These are phyloP conservation scores for Trichoderma koningii DNA, from an alignment of 2,329 filamentous ascomycete species.

Conservation along the genomic window DNA sequence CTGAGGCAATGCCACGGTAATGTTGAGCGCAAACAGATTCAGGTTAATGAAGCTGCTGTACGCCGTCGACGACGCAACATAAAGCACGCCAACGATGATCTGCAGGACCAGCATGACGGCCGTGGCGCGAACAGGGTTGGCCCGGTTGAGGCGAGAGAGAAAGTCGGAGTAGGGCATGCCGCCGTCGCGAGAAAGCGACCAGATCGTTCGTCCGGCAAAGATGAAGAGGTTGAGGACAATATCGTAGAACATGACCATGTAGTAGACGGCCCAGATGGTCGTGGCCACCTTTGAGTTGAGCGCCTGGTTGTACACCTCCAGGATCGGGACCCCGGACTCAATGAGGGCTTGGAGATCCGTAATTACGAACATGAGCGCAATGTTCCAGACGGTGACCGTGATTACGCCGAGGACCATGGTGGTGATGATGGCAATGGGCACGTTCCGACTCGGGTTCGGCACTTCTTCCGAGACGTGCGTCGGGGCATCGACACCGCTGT, in stretches of 20 bases:
- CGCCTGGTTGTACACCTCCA: slow-evolving; percentile 35
- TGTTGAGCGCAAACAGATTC: slow-evolving; percentile 34
- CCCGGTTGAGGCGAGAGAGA: slow-evolving; percentile 31
- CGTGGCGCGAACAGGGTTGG: slow-evolving; percentile 33
- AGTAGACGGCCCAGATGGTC: slow-evolving; percentile 34
- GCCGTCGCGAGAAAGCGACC: slow-evolving; percentile 35
- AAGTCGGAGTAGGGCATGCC: slow-evolving; percentile 33
- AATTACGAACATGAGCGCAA: slow-evolving; percentile 34
- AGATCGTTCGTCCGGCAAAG: slow-evolving; percentile 34
- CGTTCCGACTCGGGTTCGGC: slow-evolving; percentile 34
- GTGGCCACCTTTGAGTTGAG: slow-evolving; percentile 33
- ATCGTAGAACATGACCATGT: slow-evolving; percentile 36
- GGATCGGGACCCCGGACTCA: slow-evolving; percentile 32
- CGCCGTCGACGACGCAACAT: slow-evolving; percentile 33
- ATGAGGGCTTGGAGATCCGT: slow-evolving; percentile 34
- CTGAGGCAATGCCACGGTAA: slow-evolving; percentile 33
- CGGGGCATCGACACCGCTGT: slow-evolving; percentile 31
- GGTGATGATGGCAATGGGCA: slow-evolving; percentile 34
- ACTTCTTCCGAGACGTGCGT: slow-evolving; percentile 35
- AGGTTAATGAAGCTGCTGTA: slow-evolving; percentile 35
- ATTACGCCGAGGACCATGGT: slow-evolving; percentile 32
- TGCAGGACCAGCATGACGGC: slow-evolving; percentile 37
- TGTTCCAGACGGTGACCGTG: slow-evolving; percentile 33
- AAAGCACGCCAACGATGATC: slow-evolving; percentile 33
- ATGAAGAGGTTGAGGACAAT: slow-evolving; percentile 35